A percentile compares a stretch with the other conserved stretches of the same genome.
These are phyloP conservation scores for Pulveroboletus sp. DNA, from an alignment of 768 basidiomycete species.

Conservation along the genomic window DNA sequence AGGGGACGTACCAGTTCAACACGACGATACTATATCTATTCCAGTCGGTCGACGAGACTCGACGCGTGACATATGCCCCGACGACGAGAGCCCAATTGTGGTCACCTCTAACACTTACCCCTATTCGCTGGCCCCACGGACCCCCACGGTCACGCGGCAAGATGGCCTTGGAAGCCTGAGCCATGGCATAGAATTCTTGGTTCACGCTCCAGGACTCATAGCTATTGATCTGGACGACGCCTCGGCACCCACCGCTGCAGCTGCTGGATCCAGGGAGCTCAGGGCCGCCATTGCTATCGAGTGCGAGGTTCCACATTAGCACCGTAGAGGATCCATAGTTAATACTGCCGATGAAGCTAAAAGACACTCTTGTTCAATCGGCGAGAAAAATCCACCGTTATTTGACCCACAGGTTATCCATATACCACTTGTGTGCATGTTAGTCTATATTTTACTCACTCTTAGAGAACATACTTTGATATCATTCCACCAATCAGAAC, in stretches of 20 bases:
- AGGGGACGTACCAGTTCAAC: conserved; percentile 50
- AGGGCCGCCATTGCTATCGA: conserved; percentile 59
- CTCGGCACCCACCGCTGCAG: conserved; percentile 63
- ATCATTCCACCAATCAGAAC: conserved; percentile 75
- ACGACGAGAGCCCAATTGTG: conserved; percentile 58
- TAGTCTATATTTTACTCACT: neutral
- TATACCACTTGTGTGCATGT: conserved; percentile 49
- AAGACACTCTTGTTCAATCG: conserved; percentile 11
- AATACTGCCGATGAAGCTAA: conserved; percentile 38
- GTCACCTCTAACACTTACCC: conserved; percentile 53
- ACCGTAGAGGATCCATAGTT: conserved; percentile 36
- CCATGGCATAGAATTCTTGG: conserved; percentile 76
- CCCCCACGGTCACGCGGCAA: conserved; percentile 65
- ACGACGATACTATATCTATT: conserved; percentile 67
- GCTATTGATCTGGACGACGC: conserved; percentile 61
- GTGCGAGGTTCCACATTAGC: conserved; percentile 74
- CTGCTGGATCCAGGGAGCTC: conserved; percentile 59
- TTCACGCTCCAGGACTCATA: conserved; percentile 61
- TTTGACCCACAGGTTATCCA: conserved; percentile 53
- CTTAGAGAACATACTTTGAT: conserved; percentile 50
- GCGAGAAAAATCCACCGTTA: conserved; percentile 17
- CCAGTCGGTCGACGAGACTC: conserved; percentile 52
- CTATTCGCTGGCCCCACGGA: conserved; percentile 65
- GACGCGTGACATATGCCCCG: conserved; percentile 57
- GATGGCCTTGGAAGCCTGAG: conserved; percentile 69